These are phyloP conservation scores for Irineochytrium annulatum DNA, from an alignment of 192 early-diverging fungal genomes.

Conservation along the genomic window DNA sequence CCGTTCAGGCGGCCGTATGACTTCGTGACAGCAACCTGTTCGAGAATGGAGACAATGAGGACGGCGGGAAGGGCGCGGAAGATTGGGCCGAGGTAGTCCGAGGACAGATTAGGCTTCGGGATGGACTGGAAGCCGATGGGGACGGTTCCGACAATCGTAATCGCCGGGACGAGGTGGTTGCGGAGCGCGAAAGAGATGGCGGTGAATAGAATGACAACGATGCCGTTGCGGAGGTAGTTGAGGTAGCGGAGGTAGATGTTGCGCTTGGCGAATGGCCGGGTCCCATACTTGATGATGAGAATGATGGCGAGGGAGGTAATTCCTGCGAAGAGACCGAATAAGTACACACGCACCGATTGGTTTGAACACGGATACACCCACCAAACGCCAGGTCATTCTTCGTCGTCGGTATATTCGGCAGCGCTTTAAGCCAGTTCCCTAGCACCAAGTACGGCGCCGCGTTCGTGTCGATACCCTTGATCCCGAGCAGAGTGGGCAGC, in stretches of 20 bases:
- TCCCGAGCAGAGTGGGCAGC: conserved; percentile 73
- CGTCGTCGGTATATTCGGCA: conserved; percentile 22
- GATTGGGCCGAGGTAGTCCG: conserved; percentile 44
- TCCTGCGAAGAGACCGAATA: too few species aligned
- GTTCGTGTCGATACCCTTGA: conserved; percentile 70
- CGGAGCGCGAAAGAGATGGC: conserved; percentile 60
- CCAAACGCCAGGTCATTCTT: conserved; percentile 62
- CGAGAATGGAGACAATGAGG: conserved; percentile 74
- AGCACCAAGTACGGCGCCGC: conserved; percentile 71
- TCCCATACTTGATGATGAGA: conserved; percentile 33
- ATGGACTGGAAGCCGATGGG: conserved; percentile 66
- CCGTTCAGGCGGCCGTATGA: conserved; percentile 81
- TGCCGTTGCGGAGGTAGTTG: conserved; percentile 67
- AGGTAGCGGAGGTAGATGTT: conserved; percentile 51
- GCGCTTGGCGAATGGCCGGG: conserved; percentile 5
- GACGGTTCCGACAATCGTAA: conserved; percentile 63
- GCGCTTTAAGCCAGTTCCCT: conserved; percentile 51
- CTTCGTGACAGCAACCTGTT: conserved; percentile 87
- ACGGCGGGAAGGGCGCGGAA: conserved; percentile 51
- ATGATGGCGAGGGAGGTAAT: conserved; percentile 34
- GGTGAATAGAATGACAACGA: conserved; percentile 74
- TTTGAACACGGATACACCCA: conserved; percentile 37
- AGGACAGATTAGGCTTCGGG: conserved; percentile 2
- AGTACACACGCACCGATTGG: too few species aligned
- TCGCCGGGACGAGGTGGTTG: conserved; percentile 40